Base-by-base conservation (phyloP, 1,139 yeast genomes). In the Meyerozyma athensensis region DNA sequence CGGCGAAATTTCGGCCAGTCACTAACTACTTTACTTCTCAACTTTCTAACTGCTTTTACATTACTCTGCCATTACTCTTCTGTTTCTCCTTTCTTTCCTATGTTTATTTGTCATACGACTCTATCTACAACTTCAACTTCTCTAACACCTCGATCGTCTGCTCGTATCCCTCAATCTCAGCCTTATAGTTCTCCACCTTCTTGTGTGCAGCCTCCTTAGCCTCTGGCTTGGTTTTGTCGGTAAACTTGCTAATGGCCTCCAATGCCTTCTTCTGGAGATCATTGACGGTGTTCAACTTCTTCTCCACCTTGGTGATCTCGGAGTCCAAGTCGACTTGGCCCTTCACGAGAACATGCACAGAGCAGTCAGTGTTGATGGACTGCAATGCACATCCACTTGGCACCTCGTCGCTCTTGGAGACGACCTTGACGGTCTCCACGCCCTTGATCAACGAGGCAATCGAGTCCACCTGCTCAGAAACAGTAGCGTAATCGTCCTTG, bases 301-400 rank as follows among this genome's bases (percentile, higher is more conserved):
- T 80, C 53, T 72, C 62, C 34, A 90, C 95, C 74, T 90, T 92
- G 49, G 72, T 58, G 53, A 92, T 86, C 65, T 92, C 97, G 37
- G 85, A 82, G 52, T 89, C 97, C 52, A 90, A 77, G 59, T 92
- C 97, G 51, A 92, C 81, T 59, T 86, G 94, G 39, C 97, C 97
- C 73, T 87, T 87, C 42, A 92, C 97, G 58, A 92, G 74, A 26
- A 90, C 79, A 54, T 86, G 96, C 26, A 90, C 97, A 44, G 82
- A 83, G 56, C 87, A 81, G 37, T 78, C 83, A 33, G 95, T 83
- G 41, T 79, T 78, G 44, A 90, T 85, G 37, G 95, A 77, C 50
- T 80, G 81, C 49, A 87, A 76, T 33, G 94, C 96, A 61, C 96
- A 86, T 33, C 98, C 98, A 41, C 80, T 77, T 48, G 97, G 97